Base-by-base conservation (phyloP, 306 rosid species). In the apple (Malus domestica) region DNA sequence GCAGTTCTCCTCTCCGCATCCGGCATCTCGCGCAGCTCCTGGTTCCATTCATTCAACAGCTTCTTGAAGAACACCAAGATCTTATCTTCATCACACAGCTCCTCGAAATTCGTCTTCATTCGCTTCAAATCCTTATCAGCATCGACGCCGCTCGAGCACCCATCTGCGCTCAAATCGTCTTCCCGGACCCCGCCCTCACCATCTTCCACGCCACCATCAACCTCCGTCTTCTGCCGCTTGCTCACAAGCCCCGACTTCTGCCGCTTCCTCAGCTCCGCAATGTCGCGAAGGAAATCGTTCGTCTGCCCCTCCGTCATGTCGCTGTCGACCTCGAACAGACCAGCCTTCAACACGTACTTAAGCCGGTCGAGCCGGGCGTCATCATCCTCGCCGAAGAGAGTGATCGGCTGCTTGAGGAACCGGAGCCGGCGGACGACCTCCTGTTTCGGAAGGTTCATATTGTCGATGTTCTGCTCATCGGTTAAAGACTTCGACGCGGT, bases 261-360 rank as follows among this genome's bases (percentile, higher is more conserved):
- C 71, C 99, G 91, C 87, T 96, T 96, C 90, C 96, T 81, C 75
- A 96, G 84, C 84, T 96, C 99, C 6, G 90, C 96, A 25, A 96
- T 96, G 73, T 96, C 98, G 27, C 99, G 88, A 67, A 92, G 83
- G 68, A 96, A 96, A 67, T 96, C 99, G 40, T 96, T 92, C 18
- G 99, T 96, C 84, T 96, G 99, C 52, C 98, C 99, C 83, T 92
- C 97, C 2, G 97, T 96, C 96, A 89, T 92, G 76, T 96, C 99
- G 44, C 98, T 89, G 27, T 96, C 99, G 2, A 96, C 98, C 71
- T 96, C 99, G 71, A 96, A 96, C 63, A 82, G 29, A 4, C 99
- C 97, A 2, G 97, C 86, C 77, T 96, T 96, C 73, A 96, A 80
- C 27, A 96, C 97, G 32, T 88, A 81, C 63, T 96, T 96, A 79